Conservation (phyloP, 2,329 filamentous ascomycete genomes). For the Paracamarosporium sp. region DNA sequence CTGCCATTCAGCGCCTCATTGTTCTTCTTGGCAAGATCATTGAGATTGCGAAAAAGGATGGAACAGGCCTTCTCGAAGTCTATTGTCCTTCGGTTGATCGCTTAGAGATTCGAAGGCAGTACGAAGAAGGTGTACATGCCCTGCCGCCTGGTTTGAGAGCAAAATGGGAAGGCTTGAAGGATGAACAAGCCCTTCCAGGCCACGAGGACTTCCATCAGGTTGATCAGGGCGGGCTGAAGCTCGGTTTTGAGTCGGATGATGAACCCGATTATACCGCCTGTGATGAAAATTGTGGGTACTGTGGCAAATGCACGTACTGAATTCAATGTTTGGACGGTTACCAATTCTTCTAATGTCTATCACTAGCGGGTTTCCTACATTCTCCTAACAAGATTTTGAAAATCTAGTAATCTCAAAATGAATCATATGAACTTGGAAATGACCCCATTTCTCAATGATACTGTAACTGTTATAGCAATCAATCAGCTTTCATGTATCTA, state of each 20-base stretch:
- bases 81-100: slow-evolving; percentile 33
- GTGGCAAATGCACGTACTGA: slow-evolving; percentile 45
- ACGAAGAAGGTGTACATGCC: slow-evolving; percentile 28
- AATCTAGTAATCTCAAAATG: no score
- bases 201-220: neutral
- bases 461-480: no score
- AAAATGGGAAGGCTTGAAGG: slow-evolving; percentile 16
- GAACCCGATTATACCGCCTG: slow-evolving; percentile 45
- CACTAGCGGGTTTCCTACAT: no score
- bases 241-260: slow-evolving; percentile 19
- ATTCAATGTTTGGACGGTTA: no score
- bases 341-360: no score
- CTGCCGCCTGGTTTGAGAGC: slow-evolving; percentile 23
- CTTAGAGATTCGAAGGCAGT: slow-evolving; percentile 46
- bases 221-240: slow-evolving; percentile 4
- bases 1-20: slow-evolving; percentile 32
- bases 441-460: no score
- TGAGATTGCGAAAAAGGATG: slow-evolving; percentile 25
- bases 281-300: slow-evolving; percentile 44
- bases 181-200: neutral
- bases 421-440: no score
- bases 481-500: no score
- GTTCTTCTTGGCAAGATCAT: slow-evolving; percentile 41
- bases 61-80: slow-evolving; percentile 39
- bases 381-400: no score